Base-by-base conservation (phyloP, 371 early-diverging fungal genomes). In the Circinella minor region DNA sequence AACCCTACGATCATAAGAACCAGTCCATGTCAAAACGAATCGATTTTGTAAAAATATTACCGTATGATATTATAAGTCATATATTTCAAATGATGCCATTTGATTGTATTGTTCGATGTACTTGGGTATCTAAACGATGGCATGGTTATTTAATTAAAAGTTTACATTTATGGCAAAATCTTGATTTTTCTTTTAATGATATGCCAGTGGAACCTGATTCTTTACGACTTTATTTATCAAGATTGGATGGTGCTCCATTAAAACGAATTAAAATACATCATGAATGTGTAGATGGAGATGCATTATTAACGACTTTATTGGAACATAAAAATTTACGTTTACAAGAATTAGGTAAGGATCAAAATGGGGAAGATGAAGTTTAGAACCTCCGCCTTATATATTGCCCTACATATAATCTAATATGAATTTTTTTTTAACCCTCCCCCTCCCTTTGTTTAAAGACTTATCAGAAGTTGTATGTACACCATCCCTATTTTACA, bases 61-160 rank as follows among this genome's bases (percentile, higher is more conserved):
- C 81, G 15, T 74, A 72, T 46, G 81, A 80, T 37, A 27, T 77
- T 4, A 36, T 69, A 1, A 55, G 39, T 8, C 20, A 46, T 18
- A 55, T 80, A 8, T 76, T 80, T 51, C 36, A 68, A 5, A 68
- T 55, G 38, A 34, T 80, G 27, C 65, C 74, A 17, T 61, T 80
- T 15, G 62, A 51, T 0, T 66, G 70, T 37, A 34, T 77, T 37
- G 78, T 69, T 3, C 59, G 59, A 11, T 77, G 76, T 55, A 69
- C 69, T 3, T 47, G 71, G 1, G 81, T 77, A 0, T 80, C 76
- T 0, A 69, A 55, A 3, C 62, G 49, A 0, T 80, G 81, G 81
- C 63, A 68, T 27, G 18, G 48, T 0, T 77, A 66, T 49, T 51
- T 77, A 3, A 36, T 61, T 0, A 18, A 63, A 8, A 70, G 36